Evolutionary conservation across 768 basidiomycete species (phyloP).

Genomic region (Mycena epipterygia): DNA sequence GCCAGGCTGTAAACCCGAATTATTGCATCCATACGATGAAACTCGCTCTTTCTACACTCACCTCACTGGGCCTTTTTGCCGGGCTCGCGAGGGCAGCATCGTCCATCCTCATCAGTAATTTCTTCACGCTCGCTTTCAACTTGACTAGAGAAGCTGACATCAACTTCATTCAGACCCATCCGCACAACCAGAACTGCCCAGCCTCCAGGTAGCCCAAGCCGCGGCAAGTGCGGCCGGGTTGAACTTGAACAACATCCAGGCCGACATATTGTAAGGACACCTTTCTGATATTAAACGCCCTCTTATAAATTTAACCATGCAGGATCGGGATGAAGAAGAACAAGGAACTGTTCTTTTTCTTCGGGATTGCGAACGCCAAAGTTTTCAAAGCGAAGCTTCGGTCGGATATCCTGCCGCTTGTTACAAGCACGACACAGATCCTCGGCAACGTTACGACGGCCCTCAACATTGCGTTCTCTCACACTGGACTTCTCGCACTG

Average conservation of each 20-base stretch:
- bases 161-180: conserved; percentile 12
- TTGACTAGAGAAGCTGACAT: neutral
- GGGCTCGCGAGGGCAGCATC: neutral
- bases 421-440: conserved; percentile 36
- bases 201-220: conserved; percentile 8
- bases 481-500: conserved; percentile 32
- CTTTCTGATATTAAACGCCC: neutral
- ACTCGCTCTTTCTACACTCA: too few species aligned
- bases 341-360: conserved; percentile 41
- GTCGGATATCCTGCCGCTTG: conserved; percentile 21
- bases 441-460: conserved; percentile 10
- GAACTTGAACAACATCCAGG: conserved; percentile 38
- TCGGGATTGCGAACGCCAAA: conserved; percentile 33
- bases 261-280: conserved; percentile 36
- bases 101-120: conserved; percentile 10
- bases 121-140: neutral
- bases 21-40: too few species aligned
- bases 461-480: conserved; percentile 43
- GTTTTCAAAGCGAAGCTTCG: conserved; percentile 36
- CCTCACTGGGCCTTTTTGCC: too few species aligned
- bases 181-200: conserved; percentile 24
- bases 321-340: conserved; percentile 43
- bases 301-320: neutral
- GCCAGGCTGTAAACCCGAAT: too few species aligned
- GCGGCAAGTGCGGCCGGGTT: conserved; percentile 30